phyloP scores from a whole-genome alignment of 768 basidiomycete species.

The Tylopilus rubrobrunneus region DNA sequence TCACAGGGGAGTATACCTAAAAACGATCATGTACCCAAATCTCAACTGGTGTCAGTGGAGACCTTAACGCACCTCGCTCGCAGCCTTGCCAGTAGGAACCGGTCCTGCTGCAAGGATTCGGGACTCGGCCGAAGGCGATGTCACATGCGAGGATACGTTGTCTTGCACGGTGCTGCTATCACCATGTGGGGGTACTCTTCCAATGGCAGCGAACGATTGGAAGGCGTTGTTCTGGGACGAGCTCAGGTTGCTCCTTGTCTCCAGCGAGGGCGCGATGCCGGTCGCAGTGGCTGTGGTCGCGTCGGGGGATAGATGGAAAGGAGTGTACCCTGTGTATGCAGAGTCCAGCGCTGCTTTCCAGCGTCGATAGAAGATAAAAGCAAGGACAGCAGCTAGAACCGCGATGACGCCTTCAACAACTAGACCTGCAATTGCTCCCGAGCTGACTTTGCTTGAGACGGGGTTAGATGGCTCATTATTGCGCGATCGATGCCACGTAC shows the following conservation, averaged over 20 bases:
- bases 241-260: background rate
- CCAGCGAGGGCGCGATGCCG: conserved; percentile 9
- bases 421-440: conserved; percentile 24
- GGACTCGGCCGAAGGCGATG: background rate
- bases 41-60: background rate
- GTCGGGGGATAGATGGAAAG: conserved; percentile 2
- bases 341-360: conserved; percentile 14
- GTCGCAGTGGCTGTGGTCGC: background rate
- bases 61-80: conserved; percentile 9
- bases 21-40: background rate
- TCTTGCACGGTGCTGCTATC: background rate
- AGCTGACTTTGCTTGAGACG: conserved; percentile 12
- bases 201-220: background rate
- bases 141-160: background rate
- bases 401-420: conserved; percentile 14
- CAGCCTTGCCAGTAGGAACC: background rate
- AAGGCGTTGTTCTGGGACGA: background rate
- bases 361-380: conserved; percentile 20
- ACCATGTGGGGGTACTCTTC: background rate
- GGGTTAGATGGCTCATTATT: background rate
- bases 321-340: conserved; percentile 1
- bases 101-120: background rate
- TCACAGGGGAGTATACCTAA: conserved; percentile 4
- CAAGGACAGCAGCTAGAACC: conserved; percentile 10
- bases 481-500: conserved; percentile 8